phyloP scores from a whole-genome alignment of 257 asterid genomes.

The Linaria vulgaris region DNA sequence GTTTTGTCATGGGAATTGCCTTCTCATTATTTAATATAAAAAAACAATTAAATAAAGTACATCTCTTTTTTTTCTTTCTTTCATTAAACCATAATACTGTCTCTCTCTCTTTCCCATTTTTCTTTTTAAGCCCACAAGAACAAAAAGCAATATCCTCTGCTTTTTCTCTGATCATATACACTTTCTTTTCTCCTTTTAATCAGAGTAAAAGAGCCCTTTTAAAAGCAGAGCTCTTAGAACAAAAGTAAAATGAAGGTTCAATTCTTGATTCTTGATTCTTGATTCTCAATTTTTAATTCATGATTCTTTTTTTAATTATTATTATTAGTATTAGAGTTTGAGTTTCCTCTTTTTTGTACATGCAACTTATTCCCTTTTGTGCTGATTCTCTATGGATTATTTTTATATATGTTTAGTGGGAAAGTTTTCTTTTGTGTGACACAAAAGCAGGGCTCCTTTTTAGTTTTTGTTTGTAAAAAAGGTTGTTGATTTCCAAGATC shows the following conservation, averaged over 20 bases:
- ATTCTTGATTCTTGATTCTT: slow-evolving; percentile 20
- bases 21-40: background rate
- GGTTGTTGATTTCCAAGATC: slow-evolving; percentile 20
- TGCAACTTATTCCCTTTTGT: slow-evolving; percentile 20
- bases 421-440: slow-evolving; percentile 18
- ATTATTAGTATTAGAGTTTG: too few species aligned
- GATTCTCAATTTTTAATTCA: slow-evolving; percentile 20
- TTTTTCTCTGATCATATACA: slow-evolving; percentile 19
- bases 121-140: background rate
- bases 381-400: slow-evolving; percentile 18
- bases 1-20: slow-evolving; percentile 13
- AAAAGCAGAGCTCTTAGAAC: background rate
- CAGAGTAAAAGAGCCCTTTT: background rate
- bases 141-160: background rate
- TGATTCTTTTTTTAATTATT: too few species aligned
- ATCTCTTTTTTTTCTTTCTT: background rate
- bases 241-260: slow-evolving; percentile 12
- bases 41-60: background rate
- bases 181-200: background rate
- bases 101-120: slow-evolving; percentile 28
- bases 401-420: background rate
- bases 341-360: slow-evolving; percentile 41
- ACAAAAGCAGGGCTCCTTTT: background rate
- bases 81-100: too few species aligned
- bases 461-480: background rate